Evolutionary conservation across 2,329 filamentous ascomycete genomes (phyloP).

Genomic region (Calonectria crousiana): DNA sequence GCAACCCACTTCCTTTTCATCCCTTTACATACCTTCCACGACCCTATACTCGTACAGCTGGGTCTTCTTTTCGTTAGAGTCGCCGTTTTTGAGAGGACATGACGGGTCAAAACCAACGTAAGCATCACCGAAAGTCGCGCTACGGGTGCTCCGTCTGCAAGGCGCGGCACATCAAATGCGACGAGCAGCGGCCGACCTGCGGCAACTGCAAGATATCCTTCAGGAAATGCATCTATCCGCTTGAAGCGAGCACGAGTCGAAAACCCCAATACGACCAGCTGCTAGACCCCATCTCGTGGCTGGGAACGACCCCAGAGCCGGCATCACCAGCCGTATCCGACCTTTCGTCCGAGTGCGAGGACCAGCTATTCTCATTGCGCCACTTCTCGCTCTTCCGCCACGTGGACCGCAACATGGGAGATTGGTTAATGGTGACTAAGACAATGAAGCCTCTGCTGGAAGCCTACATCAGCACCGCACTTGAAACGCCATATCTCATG

Average conservation of each 20-base stretch:
- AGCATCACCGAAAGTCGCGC: neutral
- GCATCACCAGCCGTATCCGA: neutral
- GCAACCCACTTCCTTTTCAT: neutral
- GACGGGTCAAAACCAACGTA: neutral
- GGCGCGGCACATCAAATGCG: neutral
- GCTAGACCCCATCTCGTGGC: neutral
- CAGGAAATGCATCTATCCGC: neutral
- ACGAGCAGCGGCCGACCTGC: neutral
- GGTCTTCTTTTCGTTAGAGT: neutral
- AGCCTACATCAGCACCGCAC: neutral
- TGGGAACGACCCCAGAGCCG: neutral
- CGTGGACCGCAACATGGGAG: neutral
- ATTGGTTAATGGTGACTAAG: neutral
- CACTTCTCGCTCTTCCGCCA: neutral
- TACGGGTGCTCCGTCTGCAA: neutral
- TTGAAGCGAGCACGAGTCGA: neutral
- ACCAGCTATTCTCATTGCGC: neutral
- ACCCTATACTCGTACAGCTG: neutral
- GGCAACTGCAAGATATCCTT: neutral
- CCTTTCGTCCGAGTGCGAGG: neutral
- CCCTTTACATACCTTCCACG: neutral
- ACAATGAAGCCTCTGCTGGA: neutral
- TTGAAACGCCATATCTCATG: neutral
- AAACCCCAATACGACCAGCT: neutral
- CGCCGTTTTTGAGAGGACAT: neutral